phyloP scores from a whole-genome alignment of 371 early-diverging fungal species.

The Mucor indicus region DNA sequence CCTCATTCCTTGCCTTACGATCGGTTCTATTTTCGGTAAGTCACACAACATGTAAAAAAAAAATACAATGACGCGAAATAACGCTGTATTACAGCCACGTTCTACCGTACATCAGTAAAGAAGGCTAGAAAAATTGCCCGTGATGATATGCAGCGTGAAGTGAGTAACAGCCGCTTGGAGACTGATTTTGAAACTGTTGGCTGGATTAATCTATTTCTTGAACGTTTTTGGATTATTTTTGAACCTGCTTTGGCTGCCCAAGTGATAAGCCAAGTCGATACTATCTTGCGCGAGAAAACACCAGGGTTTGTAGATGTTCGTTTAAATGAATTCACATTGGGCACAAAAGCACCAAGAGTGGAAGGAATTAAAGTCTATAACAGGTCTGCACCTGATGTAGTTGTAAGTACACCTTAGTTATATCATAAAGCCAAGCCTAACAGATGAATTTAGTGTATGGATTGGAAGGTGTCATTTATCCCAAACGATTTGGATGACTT shows the following conservation, averaged over 20 bases:
- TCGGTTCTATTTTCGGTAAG: constrained; percentile 35
- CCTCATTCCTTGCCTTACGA: constrained; percentile 32
- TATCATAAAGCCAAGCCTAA: not conserved
- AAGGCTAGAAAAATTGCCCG: constrained; percentile 64
- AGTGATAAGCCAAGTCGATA: constrained; percentile 70
- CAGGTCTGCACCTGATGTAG: constrained; percentile 72
- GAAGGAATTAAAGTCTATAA: constrained; percentile 78
- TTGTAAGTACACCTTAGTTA: constrained; percentile 46
- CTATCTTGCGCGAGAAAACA: constrained; percentile 67
- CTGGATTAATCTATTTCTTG: constrained; percentile 93
- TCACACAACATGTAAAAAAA: not conserved
- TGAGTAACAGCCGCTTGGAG: constrained; percentile 44
- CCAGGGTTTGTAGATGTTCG: constrained; percentile 88
- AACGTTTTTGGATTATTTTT: constrained; percentile 87
- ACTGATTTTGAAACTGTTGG: constrained; percentile 81
- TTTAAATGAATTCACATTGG: constrained; percentile 92
- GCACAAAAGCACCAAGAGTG: constrained; percentile 90
- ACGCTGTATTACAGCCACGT: constrained; percentile 45
- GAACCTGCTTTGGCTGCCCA: constrained; percentile 85
- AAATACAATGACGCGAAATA: not conserved
- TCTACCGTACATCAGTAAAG: constrained; percentile 68
- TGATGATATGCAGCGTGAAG: constrained; percentile 66
- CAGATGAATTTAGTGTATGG: constrained; percentile 71
- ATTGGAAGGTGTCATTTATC: constrained; percentile 79
- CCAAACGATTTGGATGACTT: constrained; percentile 75